Evolutionary conservation across 2,329 filamentous ascomycete genomes (phyloP).

Genomic region (Phialophora tarda): DNA sequence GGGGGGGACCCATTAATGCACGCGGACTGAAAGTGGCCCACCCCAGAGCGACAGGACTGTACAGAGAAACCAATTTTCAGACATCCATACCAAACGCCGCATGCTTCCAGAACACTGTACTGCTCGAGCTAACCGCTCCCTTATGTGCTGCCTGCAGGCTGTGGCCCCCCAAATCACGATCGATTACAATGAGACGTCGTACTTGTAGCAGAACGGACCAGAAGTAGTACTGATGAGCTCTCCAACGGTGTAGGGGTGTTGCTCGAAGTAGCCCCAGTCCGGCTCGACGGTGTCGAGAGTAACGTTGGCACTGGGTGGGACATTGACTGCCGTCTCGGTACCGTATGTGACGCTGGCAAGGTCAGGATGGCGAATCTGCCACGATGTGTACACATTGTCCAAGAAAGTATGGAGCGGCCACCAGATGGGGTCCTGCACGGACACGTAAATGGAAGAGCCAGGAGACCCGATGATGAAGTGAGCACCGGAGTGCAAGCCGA

Average conservation of each 20-base stretch:
- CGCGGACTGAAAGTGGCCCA: neutral
- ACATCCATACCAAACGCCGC: neutral
- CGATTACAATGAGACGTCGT: constrained; percentile 36
- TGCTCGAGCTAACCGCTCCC: neutral
- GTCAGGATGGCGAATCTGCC: constrained; percentile 39
- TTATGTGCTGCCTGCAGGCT: constrained; percentile 8
- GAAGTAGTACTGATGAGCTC: constrained; percentile 39
- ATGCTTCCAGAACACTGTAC: neutral
- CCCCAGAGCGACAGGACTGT: neutral
- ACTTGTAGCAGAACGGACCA: constrained; percentile 41
- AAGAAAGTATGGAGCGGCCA: constrained; percentile 39
- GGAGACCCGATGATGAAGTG: constrained; percentile 40
- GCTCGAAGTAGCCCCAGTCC: constrained; percentile 37
- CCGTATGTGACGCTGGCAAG: constrained; percentile 31
- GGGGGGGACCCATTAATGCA: neutral
- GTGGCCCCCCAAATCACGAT: neutral
- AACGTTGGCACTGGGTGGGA: constrained; percentile 38
- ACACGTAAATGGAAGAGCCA: constrained; percentile 38
- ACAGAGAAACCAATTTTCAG: neutral
- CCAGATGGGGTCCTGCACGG: constrained; percentile 39
- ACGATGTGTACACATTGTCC: constrained; percentile 39
- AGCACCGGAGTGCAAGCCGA: constrained; percentile 40
- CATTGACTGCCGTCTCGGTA: constrained; percentile 38
- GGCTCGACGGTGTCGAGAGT: constrained; percentile 37
- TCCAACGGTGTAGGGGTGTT: constrained; percentile 24